Percentiles rank a stretch among this genome's conserved stretches.
Evolutionary conservation across 805 yeast species (phyloP).

Genomic region (Priceomyces haplophilus): DNA sequence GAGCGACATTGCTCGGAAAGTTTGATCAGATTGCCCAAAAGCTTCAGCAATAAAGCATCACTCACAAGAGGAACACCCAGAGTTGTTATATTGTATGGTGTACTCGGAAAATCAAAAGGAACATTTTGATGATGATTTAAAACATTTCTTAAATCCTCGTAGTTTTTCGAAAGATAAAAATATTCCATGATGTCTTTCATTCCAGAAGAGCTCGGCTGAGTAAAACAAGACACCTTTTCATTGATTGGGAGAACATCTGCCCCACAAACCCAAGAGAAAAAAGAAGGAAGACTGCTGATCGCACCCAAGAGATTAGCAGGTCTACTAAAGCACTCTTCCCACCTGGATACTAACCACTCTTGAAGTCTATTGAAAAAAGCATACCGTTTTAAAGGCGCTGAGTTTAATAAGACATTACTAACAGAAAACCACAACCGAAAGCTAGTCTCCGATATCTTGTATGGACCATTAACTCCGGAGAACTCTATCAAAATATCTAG

Average conservation of each 20-base stretch:
- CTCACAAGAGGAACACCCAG: not conserved
- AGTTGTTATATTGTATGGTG: not conserved
- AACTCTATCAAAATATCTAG: conserved; percentile 50
- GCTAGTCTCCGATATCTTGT: conserved; percentile 42
- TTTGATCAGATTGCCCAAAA: conserved; percentile 3
- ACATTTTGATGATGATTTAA: not conserved
- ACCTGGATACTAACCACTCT: conserved; percentile 52
- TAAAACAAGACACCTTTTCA: not conserved
- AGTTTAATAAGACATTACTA: conserved; percentile 31
- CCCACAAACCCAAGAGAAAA: conserved; percentile 47
- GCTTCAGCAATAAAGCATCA: conserved; percentile 2
- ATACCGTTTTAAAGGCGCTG: conserved; percentile 27
- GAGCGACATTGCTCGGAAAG: not conserved
- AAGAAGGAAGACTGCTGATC: conserved; percentile 23
- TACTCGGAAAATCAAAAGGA: not conserved
- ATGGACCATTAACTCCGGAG: conserved; percentile 63
- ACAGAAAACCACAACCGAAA: conserved; percentile 53
- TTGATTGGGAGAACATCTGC: not conserved
- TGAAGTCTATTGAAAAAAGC: conserved; percentile 28
- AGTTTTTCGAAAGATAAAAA: not conserved
- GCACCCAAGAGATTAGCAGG: conserved; percentile 6
- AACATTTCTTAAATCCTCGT: not conserved
- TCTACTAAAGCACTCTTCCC: conserved; percentile 25
- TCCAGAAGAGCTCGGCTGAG: not conserved
- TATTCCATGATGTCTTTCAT: not conserved